These are phyloP conservation scores for Eucalyptus marginata DNA, from an alignment of 345 rosid genomes.

Conservation along the genomic window DNA sequence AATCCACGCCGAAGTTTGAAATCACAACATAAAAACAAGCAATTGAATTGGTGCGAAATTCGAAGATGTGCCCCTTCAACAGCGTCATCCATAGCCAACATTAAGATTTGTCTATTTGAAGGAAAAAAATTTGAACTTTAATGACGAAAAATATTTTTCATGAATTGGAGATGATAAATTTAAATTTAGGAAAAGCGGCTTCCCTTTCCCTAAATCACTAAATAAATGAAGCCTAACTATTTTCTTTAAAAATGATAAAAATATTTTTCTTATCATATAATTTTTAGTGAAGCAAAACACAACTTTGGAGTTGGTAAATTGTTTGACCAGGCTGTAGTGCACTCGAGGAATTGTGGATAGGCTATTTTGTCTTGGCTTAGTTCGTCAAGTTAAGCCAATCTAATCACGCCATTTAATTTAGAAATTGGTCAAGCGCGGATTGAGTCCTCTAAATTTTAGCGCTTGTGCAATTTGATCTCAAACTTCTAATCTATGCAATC, in stretches of 20 bases:
- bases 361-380: background rate
- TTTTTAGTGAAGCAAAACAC: background rate
- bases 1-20: too few relatives aligned
- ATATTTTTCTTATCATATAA: too few relatives aligned
- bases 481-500: too few relatives aligned
- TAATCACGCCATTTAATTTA: background rate
- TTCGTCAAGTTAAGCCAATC: background rate
- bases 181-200: background rate
- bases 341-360: background rate
- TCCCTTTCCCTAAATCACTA: too few relatives aligned
- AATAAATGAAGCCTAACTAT: too few relatives aligned
- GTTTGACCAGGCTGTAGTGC: background rate
- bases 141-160: background rate
- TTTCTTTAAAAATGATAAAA: background rate
- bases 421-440: background rate
- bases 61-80: background rate
- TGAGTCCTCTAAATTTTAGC: background rate
- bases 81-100: background rate
- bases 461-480: background rate
- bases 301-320: background rate
- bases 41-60: background rate
- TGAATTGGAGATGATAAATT: too few relatives aligned
- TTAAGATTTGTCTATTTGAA: too few relatives aligned
- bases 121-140: too few relatives aligned
- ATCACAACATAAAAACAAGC: background rate